phyloP scores from a whole-genome alignment of 345 rosid genomes.

The Hypericum perforatum region DNA sequence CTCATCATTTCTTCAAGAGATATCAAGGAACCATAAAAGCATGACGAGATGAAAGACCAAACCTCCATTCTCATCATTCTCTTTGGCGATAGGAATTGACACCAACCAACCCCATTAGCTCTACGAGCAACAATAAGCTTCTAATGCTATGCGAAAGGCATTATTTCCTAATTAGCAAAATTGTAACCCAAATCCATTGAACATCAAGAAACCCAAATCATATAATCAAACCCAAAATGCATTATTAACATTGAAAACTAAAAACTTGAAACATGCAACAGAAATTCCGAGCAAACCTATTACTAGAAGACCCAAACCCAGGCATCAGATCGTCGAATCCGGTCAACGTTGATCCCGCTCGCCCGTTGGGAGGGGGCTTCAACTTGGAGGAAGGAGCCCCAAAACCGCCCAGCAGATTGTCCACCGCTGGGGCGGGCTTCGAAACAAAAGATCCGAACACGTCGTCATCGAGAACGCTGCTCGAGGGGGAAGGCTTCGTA shows the following conservation, averaged over 20 bases:
- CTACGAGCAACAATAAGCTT: too few species aligned
- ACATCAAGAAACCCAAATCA: too few species aligned
- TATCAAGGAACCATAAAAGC: too few species aligned
- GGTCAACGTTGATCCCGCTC: conserved; percentile 15
- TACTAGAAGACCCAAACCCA: conserved; percentile 50
- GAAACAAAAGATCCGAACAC: conserved; percentile 41
- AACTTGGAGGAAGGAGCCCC: conserved; percentile 22
- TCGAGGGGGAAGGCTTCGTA: conserved; percentile 9
- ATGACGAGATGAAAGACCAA: too few species aligned
- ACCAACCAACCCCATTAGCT: too few species aligned
- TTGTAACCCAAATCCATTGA: too few species aligned
- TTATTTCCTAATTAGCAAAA: too few species aligned
- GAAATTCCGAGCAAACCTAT: conserved; percentile 29
- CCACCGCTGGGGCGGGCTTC: conserved; percentile 25
- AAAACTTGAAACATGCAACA: not conserved
- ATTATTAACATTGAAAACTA: not conserved
- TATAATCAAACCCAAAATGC: not conserved
- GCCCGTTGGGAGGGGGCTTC: conserved; percentile 8
- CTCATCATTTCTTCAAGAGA: too few species aligned
- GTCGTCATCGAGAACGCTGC: conserved; percentile 21
- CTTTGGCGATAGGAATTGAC: too few species aligned
- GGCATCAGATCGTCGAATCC: conserved; percentile 62
- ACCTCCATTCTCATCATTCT: too few species aligned
- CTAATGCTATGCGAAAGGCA: too few species aligned
- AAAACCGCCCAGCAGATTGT: conserved; percentile 53